phyloP scores from a whole-genome alignment of 2,329 filamentous ascomycete genomes.

The Alternaria sp. region DNA sequence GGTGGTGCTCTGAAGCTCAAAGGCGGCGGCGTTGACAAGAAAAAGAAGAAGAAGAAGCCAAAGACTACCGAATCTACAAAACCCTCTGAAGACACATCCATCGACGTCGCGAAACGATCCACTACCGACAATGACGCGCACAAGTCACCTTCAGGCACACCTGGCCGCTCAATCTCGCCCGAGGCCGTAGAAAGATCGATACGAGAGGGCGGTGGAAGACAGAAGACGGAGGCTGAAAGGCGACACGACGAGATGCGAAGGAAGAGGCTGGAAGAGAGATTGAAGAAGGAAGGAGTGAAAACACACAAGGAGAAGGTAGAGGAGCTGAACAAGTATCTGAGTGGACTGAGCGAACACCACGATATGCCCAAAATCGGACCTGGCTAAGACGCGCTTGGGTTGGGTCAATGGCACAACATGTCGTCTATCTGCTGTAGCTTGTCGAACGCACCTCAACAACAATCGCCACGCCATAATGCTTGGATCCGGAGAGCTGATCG shows the following conservation, averaged over 20 bases:
- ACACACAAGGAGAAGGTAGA: conserved; percentile 97
- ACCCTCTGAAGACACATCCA: conserved; percentile 19
- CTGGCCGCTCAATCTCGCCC: conserved; percentile 46
- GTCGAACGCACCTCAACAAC: not conserved
- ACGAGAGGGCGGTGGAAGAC: conserved; percentile 40
- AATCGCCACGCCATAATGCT: not conserved
- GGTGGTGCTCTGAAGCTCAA: conserved; percentile 87
- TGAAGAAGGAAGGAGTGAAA: conserved; percentile 87
- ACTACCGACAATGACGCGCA: conserved; percentile 13
- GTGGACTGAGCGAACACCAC: conserved; percentile 92
- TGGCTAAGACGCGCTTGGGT: conserved; percentile 54
- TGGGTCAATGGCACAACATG: not conserved
- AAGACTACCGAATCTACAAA: conserved; percentile 39
- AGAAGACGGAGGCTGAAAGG: conserved; percentile 85
- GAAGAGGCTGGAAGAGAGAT: conserved; percentile 81
- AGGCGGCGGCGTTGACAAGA: conserved; percentile 71
- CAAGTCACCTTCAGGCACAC: conserved; percentile 32
- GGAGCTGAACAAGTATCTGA: conserved; percentile 92
- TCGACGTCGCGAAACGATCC: conserved; percentile 30
- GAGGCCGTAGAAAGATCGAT: conserved; percentile 38
- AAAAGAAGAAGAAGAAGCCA: conserved; percentile 65
- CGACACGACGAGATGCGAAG: conserved; percentile 80
- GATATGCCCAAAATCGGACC: conserved; percentile 77
- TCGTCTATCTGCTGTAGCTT: not conserved
- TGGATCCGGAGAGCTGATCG: not conserved